Evolutionary conservation across 2,329 filamentous ascomycete genomes (phyloP), one percentile per base, ranked within the genome.

Genomic region (Ophiostoma sp.): DNA sequence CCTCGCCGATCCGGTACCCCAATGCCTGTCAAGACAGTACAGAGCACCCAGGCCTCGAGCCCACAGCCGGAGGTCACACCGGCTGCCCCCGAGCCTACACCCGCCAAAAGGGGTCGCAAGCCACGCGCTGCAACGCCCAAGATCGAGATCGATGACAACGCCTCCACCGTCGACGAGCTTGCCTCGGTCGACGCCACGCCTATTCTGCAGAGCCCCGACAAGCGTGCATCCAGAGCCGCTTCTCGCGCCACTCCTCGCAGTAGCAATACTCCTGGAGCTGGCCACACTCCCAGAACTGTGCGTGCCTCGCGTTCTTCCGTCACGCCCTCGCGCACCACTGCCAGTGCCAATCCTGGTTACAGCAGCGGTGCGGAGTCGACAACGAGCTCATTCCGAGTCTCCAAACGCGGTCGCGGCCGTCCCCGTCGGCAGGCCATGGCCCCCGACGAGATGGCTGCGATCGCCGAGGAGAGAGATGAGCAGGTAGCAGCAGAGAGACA

Each of bases 1-100:
- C 81, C 82, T 63, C 81, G 79, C 67, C 79, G 80, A 41, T 83
- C 84, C 68, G 83, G 81, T 5, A 87, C 84, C 3, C 84, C 84
- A 2, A 78, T 81, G 70, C 81, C 83, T 0, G 67, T 75, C 3
- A 83, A 80, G 71, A 82, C 82, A 72, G 40, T 18, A 40, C 18
- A 14, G 40, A 42, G 66, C 42, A 55, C 69, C 5, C 27, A 38
- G 44, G 18, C 47, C 66, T 63, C 58, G 55, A 60, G 55, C 55
- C 55, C 1, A 45, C 70, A n/a, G 66, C 60, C 44, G 27, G 58
- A 49, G 12, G 66, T 27, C 64, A 45, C 65, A 27, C 9, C 16
- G 47, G 38, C 11, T 60, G 55, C 55, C 42, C 69, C 27, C 14
- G 18, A 16, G 66, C 27, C 58, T 62, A 42, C 55, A 8, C 52